A percentile compares a stretch with the other conserved stretches of the same genome.
These are phyloP conservation scores for Gonium pectorale DNA, from an alignment of 139 green algal genomes.

Conservation along the genomic window DNA sequence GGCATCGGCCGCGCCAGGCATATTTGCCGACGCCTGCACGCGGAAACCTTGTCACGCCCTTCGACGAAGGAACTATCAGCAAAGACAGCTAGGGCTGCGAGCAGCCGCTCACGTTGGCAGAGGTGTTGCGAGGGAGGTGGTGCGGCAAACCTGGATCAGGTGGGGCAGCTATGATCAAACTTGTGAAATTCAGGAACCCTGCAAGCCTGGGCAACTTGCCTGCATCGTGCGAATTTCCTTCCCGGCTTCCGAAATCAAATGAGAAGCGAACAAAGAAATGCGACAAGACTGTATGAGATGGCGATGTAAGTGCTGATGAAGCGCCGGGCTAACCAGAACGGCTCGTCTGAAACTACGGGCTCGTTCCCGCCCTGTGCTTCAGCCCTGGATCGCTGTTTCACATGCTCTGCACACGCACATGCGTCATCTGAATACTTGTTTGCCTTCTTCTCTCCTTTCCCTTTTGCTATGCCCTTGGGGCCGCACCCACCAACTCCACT, in stretches of 20 bases:
- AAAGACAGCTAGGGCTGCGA: neutral
- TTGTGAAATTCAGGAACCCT: neutral
- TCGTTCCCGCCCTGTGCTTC: too few relatives aligned
- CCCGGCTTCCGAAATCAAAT: neutral
- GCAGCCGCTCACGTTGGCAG: neutral
- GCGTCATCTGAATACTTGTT: neutral
- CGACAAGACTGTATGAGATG: too few relatives aligned
- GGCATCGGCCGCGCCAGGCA: neutral
- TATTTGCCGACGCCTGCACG: neutral
- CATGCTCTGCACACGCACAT: too few relatives aligned
- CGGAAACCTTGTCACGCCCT: neutral
- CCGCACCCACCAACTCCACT: neutral
- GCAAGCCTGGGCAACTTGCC: too few relatives aligned
- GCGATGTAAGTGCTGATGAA: too few relatives aligned
- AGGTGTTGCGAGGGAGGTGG: slow-evolving; percentile 22
- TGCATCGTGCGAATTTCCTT: neutral
- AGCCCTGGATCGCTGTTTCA: too few relatives aligned
- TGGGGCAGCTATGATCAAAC: neutral
- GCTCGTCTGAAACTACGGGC: too few relatives aligned
- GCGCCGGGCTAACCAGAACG: too few relatives aligned
- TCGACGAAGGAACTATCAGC: too few relatives aligned
- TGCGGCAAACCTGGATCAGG: too few relatives aligned
- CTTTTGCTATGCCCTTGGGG: neutral
- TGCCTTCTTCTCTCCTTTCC: neutral
- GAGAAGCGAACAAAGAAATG: too few relatives aligned